Evolutionary conservation across 2,329 filamentous ascomycete genomes (phyloP), one percentile per base, ranked within the genome.

Genomic region (Plenodomus tracheiphilus): DNA sequence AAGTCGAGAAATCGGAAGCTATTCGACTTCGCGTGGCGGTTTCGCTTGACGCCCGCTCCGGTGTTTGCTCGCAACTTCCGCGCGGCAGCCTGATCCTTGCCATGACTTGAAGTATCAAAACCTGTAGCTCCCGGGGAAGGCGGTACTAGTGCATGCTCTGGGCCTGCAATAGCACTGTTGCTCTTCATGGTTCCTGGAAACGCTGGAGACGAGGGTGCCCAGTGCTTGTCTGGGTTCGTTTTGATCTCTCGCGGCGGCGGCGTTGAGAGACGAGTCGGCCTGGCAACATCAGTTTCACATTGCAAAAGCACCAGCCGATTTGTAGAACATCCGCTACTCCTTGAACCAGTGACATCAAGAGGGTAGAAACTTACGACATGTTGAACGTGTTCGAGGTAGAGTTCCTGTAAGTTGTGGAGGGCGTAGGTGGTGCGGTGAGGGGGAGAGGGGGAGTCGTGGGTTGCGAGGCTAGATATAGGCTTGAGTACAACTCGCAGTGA

Each of bases 1-100:
- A 65, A 54, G 9, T 64, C 54, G 47, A 64, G 43, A 39, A 65
- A 55, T 2, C 53, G 46, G 7, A 53, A 54, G 1, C 40, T n/a
- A 39, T 46, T 55, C 34, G 49, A 6, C n/a, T 42, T 11, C 19
- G 22, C 36, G 3, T 39, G 19, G 28, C 8, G 28, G 28, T 18
- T 41, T 45, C 10, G 15, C n/a, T 17, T 21, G 17, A 8, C 28
- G 4, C 28, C 28, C 4, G 28, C 28, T 15, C 28, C 28, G 4
- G 28, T 32, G 28, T 32, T 32, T 15, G 28, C 28, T 32, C 28
- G 28, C 28, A 32, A 11, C 28, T 15, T 32, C 7, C 28, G 11
- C n/a, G n/a, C n/a, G 4, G 13, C 11, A 32, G 28, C 28, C 4
- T 32, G 6, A 15, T 32, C 28, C 28, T 32, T 4, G 15, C 6